Evolutionary conservation across 1,139 yeast genomes (phyloP).

Genomic region (Diutina mesorugosa): DNA sequence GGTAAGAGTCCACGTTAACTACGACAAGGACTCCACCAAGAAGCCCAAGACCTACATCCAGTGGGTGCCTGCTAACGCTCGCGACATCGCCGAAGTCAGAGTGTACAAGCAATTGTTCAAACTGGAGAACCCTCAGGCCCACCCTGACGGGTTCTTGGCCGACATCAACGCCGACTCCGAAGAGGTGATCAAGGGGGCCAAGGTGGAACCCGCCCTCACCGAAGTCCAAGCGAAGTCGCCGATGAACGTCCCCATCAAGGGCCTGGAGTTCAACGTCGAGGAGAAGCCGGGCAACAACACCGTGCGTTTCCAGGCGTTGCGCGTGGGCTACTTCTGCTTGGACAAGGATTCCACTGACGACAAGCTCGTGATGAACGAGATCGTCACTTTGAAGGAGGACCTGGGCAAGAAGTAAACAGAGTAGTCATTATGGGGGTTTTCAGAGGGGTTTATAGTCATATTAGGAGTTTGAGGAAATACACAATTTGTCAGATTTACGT

Average conservation of each 20-base stretch:
- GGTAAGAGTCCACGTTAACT: constrained; percentile 62
- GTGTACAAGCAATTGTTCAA: constrained; percentile 80
- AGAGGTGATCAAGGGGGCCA: constrained; percentile 46
- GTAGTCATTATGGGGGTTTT: too few relatives aligned
- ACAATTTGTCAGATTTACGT: background rate
- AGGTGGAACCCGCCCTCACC: constrained; percentile 58
- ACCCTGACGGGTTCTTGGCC: constrained; percentile 77
- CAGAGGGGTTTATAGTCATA: background rate
- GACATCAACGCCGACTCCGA: constrained; percentile 80
- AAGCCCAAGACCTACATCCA: constrained; percentile 94
- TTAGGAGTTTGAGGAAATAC: background rate
- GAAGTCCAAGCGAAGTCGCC: constrained; percentile 65
- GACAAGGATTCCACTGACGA: constrained; percentile 60
- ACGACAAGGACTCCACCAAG: constrained; percentile 49
- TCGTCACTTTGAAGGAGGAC: constrained; percentile 74
- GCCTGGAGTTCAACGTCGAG: constrained; percentile 49
- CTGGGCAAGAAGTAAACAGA: background rate
- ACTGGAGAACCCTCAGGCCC: constrained; percentile 80
- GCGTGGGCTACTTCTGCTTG: constrained; percentile 92
- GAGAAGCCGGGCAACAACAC: constrained; percentile 62
- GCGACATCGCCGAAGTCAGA: constrained; percentile 63
- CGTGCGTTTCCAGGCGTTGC: constrained; percentile 94
- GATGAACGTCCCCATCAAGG: constrained; percentile 54
- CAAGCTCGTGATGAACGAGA: constrained; percentile 67
- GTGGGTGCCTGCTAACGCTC: constrained; percentile 76